Percentiles rank a stretch among this genome's conserved stretches.
phyloP scores from a whole-genome alignment of 768 basidiomycete genomes.

The Tulasnella sp. region DNA sequence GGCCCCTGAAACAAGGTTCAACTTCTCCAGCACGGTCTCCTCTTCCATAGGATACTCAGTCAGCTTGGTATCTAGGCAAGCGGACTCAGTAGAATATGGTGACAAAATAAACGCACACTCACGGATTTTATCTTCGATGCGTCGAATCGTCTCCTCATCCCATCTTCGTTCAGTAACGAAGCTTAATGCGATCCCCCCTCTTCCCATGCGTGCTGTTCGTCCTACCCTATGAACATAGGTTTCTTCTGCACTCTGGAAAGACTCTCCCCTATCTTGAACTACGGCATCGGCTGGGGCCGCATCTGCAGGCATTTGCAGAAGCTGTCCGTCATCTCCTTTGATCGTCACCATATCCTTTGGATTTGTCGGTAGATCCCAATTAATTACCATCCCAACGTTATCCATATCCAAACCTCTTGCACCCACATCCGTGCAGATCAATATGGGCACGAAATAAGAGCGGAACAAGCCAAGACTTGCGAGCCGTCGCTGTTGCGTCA shows the following conservation, averaged over 20 bases:
- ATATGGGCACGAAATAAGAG: slow-evolving; percentile 72
- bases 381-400: slow-evolving; percentile 89
- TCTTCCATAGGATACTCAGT: slow-evolving; percentile 67
- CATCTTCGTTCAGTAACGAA: slow-evolving; percentile 75
- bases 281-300: background rate
- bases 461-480: slow-evolving; percentile 77
- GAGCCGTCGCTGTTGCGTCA: slow-evolving; percentile 84
- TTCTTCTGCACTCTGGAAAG: slow-evolving; percentile 47
- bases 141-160: slow-evolving; percentile 73
- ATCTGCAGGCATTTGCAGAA: background rate
- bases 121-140: slow-evolving; percentile 82
- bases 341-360: background rate
- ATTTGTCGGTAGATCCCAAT: slow-evolving; percentile 81
- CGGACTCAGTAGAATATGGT: background rate
- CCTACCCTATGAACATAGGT: slow-evolving; percentile 88
- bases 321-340: background rate
- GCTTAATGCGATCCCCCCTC: slow-evolving; percentile 80
- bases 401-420: slow-evolving; percentile 92
- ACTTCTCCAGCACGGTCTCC: slow-evolving; percentile 62
- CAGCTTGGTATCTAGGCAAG: slow-evolving; percentile 51
- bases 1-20: slow-evolving; percentile 85
- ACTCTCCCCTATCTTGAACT: slow-evolving; percentile 1
- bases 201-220: slow-evolving; percentile 80
- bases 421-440: slow-evolving; percentile 92
- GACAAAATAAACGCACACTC: slow-evolving; percentile 25